Base-by-base conservation (phyloP, 352 stramenopile genomes). In the Albugo candida region DNA sequence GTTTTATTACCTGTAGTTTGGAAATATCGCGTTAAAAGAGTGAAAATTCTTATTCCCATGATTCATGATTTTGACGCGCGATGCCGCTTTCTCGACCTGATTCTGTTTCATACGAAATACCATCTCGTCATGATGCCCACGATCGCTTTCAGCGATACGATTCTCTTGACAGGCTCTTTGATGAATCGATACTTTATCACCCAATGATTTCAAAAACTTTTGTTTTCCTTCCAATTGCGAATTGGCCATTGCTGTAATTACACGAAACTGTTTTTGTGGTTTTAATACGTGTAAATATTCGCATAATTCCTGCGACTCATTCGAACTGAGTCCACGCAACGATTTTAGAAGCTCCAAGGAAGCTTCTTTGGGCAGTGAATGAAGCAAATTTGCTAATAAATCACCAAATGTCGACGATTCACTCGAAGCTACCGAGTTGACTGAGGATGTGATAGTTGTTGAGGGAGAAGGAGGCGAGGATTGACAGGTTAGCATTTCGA, bases 171-270 rank as follows among this genome's bases (percentile, higher is more conserved):
- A 10, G 3, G 8, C 8, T 31, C 24, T 3, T 8, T 31, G 24
- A 8, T 31, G 24, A 31, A 31, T 3, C 24, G 24, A 31, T 31
- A 31, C 24, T 31, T 86, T 85, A 44, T 76, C 67, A 43, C 67
- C 65, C 41, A 89, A 48, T 36, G 65, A 76, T 16, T 67, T 36
- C 4, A 89, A 56, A 38, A 86, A 89, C 42, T 75, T 77, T 51
- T 81, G 77, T 58, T 89, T 89, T 45, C 73, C 76, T 11, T 83
- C 69, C 0, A 83, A 54, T 27, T 71, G 77, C 16, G 69, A 74
- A 53, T 86, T 74, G 47, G 71, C 72, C 70, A 89, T 83, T 34
- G 76, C 73, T 38, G 80, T 77, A 49, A 89, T 84, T 48, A 89
- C 76, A 34, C 76, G 76, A 54, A 81, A 89, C 62, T 89, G 74